phyloP scores from a whole-genome alignment of 805 yeast species.

The Komagataella phaffii region DNA sequence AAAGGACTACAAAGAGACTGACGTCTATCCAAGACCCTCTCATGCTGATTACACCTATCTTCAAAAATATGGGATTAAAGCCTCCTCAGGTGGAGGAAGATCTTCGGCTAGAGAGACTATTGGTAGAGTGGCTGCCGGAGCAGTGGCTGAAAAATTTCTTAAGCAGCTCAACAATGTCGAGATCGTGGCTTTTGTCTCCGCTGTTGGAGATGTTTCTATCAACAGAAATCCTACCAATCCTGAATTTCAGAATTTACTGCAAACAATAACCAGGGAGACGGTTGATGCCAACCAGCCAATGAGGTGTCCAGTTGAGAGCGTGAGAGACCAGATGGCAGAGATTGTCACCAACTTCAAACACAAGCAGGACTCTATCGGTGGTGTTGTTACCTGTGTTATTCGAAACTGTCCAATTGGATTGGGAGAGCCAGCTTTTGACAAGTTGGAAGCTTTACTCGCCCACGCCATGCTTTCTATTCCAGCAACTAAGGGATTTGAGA shows the following conservation, averaged over 20 bases:
- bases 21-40: constrained; percentile 91
- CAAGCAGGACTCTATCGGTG: constrained; percentile 87
- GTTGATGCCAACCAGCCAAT: constrained; percentile 85
- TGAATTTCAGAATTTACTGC: constrained; percentile 51
- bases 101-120: constrained; percentile 96
- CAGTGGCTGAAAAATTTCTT: constrained; percentile 89
- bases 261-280: constrained; percentile 73
- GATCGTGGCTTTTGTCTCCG: constrained; percentile 93
- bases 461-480: constrained; percentile 98
- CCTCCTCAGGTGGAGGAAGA: constrained; percentile 95
- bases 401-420: constrained; percentile 91
- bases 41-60: constrained; percentile 95
- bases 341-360: constrained; percentile 82
- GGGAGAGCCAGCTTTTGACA: constrained; percentile 97
- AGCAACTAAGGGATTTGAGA: constrained; percentile 95
- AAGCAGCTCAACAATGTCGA: constrained; percentile 69
- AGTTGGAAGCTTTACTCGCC: constrained; percentile 87
- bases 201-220: constrained; percentile 74
- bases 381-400: constrained; percentile 93
- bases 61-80: constrained; percentile 82
- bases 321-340: constrained; percentile 70
- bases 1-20: constrained; percentile 90
- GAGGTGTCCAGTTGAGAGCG: constrained; percentile 76
- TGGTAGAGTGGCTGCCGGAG: constrained; percentile 98
- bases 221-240: constrained; percentile 56